A percentile compares a stretch with the other conserved stretches of the same genome.
Conservation (phyloP, 305 asterid species). For the Fraxinus xanthoxyloides region DNA sequence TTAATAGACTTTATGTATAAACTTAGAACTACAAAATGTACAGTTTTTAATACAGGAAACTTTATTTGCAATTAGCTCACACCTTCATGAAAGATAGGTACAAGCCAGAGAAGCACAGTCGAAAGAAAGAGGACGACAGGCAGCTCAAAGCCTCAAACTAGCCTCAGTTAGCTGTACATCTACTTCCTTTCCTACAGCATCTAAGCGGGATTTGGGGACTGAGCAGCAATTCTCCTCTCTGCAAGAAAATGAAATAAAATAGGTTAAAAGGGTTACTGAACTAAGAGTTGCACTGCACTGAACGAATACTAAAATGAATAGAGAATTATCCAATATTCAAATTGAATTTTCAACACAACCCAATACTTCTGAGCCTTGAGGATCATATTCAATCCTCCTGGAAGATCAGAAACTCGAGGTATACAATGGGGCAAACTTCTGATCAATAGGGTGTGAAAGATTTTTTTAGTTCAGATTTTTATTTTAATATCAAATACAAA, state of each 20-base stretch:
- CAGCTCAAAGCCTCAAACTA: slow-evolving; percentile 45
- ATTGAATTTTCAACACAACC: background rate
- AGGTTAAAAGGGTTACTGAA: background rate
- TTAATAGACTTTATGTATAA: slow-evolving; percentile 61
- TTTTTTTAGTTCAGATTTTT: background rate
- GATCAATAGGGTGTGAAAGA: background rate
- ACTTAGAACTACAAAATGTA: slow-evolving; percentile 74
- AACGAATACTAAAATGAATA: background rate
- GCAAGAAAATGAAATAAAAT: slow-evolving; percentile 15
- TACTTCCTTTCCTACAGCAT: slow-evolving; percentile 46
- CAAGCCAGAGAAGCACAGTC: slow-evolving; percentile 57
- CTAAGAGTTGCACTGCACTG: background rate
- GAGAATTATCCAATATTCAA: background rate
- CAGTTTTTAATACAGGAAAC: slow-evolving; percentile 61
- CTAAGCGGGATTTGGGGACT: slow-evolving; percentile 44
- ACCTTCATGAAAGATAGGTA: slow-evolving; percentile 33
- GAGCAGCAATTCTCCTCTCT: slow-evolving; percentile 92
- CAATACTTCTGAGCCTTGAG: background rate
- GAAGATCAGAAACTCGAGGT: background rate
- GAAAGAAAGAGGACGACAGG: slow-evolving; percentile 35
- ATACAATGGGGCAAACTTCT: background rate
- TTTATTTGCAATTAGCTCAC: slow-evolving; percentile 57
- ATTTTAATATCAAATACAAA: background rate
- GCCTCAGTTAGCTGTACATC: slow-evolving; percentile 93
- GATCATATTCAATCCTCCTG: background rate